Percentiles rank a stretch among this genome's conserved stretches.
phyloP scores from a whole-genome alignment of 371 early-diverging fungal species.

The Basidiobolus meristosporus region DNA sequence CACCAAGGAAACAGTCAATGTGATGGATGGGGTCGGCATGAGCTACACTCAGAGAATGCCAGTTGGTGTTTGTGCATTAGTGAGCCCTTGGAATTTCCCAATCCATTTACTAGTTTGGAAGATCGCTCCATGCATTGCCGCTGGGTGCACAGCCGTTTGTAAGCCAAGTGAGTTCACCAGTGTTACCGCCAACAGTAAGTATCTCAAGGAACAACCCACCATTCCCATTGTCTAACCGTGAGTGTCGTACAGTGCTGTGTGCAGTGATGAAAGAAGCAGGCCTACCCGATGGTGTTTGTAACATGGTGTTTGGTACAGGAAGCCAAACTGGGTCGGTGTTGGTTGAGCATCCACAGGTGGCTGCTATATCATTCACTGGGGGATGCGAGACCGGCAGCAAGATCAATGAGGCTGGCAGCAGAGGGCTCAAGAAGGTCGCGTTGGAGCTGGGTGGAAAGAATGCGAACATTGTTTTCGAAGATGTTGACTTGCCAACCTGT shows the following conservation, averaged over 20 bases:
- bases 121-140: slow-evolving; percentile 55
- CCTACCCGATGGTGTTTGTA: slow-evolving; percentile 56
- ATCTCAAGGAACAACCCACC: neutral
- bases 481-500: slow-evolving; percentile 40
- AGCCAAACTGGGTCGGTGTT: slow-evolving; percentile 46
- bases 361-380: slow-evolving; percentile 53
- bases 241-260: slow-evolving; percentile 23
- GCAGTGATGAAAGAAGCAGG: slow-evolving; percentile 35
- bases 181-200: slow-evolving; percentile 26
- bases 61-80: slow-evolving; percentile 45
- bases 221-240: neutral
- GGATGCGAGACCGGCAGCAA: too few relatives aligned
- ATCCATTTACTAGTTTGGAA: slow-evolving; percentile 57
- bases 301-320: too few relatives aligned
- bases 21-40: too few relatives aligned
- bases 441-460: slow-evolving; percentile 66
- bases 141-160: slow-evolving; percentile 17
- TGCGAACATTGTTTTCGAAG: slow-evolving; percentile 54
- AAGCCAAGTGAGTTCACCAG: slow-evolving; percentile 62
- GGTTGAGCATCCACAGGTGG: slow-evolving; percentile 39
- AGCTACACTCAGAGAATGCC: slow-evolving; percentile 29
- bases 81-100: slow-evolving; percentile 54
- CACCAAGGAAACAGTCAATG: too few relatives aligned
- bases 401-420: too few relatives aligned
- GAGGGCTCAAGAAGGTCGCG: too few relatives aligned